A percentile compares a stretch with the other conserved stretches of the same genome.
Conservation (phyloP, 805 yeast species). For the Ogataea minuta region DNA sequence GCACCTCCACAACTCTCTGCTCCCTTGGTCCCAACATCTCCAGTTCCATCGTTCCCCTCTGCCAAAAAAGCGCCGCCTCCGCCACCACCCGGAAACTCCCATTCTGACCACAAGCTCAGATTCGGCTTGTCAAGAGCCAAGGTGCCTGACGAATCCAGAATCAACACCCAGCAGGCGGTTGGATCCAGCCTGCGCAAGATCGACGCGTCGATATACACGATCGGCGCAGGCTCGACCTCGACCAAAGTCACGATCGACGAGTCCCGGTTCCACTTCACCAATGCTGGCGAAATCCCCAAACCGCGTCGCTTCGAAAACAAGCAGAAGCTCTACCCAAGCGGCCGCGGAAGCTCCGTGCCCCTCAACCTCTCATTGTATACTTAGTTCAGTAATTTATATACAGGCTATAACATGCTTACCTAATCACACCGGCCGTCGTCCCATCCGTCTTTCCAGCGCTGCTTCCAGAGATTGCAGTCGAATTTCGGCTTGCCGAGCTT, state of each 20-base stretch:
- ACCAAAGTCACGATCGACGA: slow-evolving; percentile 59
- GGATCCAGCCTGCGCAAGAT: slow-evolving; percentile 57
- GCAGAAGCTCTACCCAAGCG: slow-evolving; percentile 87
- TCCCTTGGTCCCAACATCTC: slow-evolving; percentile 9
- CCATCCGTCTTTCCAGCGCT: slow-evolving; percentile 97
- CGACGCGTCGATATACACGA: slow-evolving; percentile 65
- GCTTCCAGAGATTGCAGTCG: slow-evolving; percentile 86
- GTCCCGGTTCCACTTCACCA: slow-evolving; percentile 66
- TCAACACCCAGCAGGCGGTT: slow-evolving; percentile 43
- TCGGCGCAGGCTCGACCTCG: slow-evolving; percentile 37
- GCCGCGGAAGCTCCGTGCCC: slow-evolving; percentile 91
- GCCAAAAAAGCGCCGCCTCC: slow-evolving; percentile 30
- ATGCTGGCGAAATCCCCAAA: slow-evolving; percentile 69
- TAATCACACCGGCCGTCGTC: slow-evolving; percentile 55
- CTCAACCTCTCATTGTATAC: slow-evolving; percentile 49
- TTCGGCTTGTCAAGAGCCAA: slow-evolving; percentile 16
- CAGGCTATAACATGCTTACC: background rate
- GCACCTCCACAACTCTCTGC: slow-evolving; percentile 22
- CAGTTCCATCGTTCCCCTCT: background rate
- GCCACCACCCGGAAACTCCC: slow-evolving; percentile 28
- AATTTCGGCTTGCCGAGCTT: slow-evolving; percentile 84
- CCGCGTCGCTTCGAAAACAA: slow-evolving; percentile 79
- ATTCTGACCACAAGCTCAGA: slow-evolving; percentile 14
- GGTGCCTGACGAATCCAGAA: slow-evolving; percentile 32
- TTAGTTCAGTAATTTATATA: slow-evolving; percentile 5